A percentile compares a stretch with the other conserved stretches of the same genome.
Conservation (phyloP, 805 yeast species). For the Pichia membranifaciens region DNA sequence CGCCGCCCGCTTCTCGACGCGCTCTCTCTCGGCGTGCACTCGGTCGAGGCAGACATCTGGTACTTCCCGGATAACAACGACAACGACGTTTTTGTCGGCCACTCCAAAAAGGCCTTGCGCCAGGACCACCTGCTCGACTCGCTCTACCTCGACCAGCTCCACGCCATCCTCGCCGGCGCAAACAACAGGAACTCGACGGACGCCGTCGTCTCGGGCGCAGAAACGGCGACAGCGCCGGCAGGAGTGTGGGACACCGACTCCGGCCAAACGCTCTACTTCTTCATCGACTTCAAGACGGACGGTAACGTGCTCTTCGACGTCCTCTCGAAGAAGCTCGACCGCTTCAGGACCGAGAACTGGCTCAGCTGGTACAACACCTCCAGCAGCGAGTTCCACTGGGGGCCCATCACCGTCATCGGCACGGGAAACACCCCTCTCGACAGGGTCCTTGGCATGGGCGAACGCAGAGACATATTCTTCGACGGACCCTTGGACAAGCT, state of each 20-base stretch:
- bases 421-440: constrained; percentile 61
- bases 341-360: constrained; percentile 43
- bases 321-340: constrained; percentile 40
- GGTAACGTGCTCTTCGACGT: constrained; percentile 45
- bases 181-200: constrained; percentile 31
- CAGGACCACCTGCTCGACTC: constrained; percentile 40
- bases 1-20: constrained; percentile 43
- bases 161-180: constrained; percentile 40
- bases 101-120: constrained; percentile 43
- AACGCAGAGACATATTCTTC: constrained; percentile 36
- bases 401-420: constrained; percentile 57
- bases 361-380: constrained; percentile 43
- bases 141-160: constrained; percentile 51
- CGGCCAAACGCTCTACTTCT: constrained; percentile 48
- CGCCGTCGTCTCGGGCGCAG: neutral
- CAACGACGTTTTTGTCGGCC: constrained; percentile 53
- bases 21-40: constrained; percentile 39
- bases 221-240: constrained; percentile 9
- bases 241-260: constrained; percentile 38
- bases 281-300: constrained; percentile 58
- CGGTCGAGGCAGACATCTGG: constrained; percentile 56
- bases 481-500: constrained; percentile 45
- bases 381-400: constrained; percentile 32
- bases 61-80: constrained; percentile 28
- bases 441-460: constrained; percentile 22